Conservation (phyloP, 169 alveolate species). For the Plasmodium knowlesi region DNA sequence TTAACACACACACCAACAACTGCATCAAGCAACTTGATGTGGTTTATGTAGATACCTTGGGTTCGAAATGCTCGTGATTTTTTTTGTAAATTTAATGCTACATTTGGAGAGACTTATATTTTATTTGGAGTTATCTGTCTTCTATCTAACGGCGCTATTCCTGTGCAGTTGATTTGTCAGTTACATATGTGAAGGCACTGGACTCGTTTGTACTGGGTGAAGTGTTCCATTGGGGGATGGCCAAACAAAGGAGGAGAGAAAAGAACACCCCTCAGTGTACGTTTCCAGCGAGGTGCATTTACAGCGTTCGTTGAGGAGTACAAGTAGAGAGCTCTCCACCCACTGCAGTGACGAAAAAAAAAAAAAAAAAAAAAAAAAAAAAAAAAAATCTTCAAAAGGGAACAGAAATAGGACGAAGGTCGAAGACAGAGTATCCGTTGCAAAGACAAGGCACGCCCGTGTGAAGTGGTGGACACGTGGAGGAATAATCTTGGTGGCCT, state of each 20-base stretch:
- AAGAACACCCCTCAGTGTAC: neutral
- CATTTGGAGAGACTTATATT: conserved; percentile 7
- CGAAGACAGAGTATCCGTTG: neutral
- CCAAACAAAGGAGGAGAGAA: neutral
- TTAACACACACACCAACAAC: neutral
- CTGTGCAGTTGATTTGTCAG: conserved; percentile 3
- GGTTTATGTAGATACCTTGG: neutral
- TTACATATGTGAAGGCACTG: neutral
- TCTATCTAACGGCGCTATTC: conserved; percentile 9
- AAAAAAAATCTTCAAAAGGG: neutral
- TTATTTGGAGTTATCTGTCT: neutral
- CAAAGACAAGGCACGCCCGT: neutral
- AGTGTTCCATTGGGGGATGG: neutral
- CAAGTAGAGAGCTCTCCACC: neutral
- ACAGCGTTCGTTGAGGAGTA: neutral
- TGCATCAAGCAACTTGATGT: neutral
- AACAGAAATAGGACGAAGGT: neutral
- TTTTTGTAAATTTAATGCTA: conserved; percentile 1
- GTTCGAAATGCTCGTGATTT: conserved; percentile 9
- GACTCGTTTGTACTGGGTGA: neutral
- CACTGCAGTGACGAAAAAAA: neutral
- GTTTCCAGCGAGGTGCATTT: neutral
- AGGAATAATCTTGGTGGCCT: neutral
- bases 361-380: too few species aligned
- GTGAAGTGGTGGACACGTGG: neutral